Evolutionary conservation across 1,139 yeast species (phyloP).

Genomic region (Yamadazyma trypodendri): DNA sequence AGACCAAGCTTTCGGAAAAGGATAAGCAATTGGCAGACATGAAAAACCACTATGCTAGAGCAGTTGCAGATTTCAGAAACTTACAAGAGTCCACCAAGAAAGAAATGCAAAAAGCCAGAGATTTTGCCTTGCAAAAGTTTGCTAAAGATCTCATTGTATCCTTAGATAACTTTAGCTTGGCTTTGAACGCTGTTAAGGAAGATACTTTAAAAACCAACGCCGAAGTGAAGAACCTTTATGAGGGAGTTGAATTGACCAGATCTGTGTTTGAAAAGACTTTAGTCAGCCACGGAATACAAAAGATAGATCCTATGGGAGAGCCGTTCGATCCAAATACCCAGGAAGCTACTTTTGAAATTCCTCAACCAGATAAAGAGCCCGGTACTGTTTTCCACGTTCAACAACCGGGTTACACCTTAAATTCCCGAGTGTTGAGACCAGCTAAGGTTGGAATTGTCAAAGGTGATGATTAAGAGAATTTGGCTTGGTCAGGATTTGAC

Average conservation of each 20-base stretch:
- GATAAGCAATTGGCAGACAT: slow-evolving; percentile 80
- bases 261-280: slow-evolving; percentile 84
- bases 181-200: slow-evolving; percentile 71
- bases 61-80: slow-evolving; percentile 91
- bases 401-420: slow-evolving; percentile 84
- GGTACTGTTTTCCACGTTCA: slow-evolving; percentile 94
- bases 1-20: slow-evolving; percentile 59
- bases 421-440: slow-evolving; percentile 88
- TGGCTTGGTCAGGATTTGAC: too few relatives aligned
- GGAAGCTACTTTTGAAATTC: slow-evolving; percentile 89
- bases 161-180: slow-evolving; percentile 87
- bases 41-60: slow-evolving; percentile 79
- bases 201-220: slow-evolving; percentile 57
- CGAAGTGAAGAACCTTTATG: slow-evolving; percentile 75
- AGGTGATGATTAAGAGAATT: slow-evolving; percentile 29
- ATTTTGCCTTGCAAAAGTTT: slow-evolving; percentile 89
- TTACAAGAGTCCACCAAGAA: slow-evolving; percentile 87
- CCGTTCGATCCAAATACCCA: slow-evolving; percentile 88
- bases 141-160: slow-evolving; percentile 90
- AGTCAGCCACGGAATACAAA: slow-evolving; percentile 73
- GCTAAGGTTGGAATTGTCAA: slow-evolving; percentile 96
- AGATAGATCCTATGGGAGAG: slow-evolving; percentile 82
- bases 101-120: slow-evolving; percentile 83
- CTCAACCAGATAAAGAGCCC: slow-evolving; percentile 86
- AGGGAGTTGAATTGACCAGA: slow-evolving; percentile 91